phyloP scores from a whole-genome alignment of 208 protist species.

The Wallacemonas rigidus region DNA sequence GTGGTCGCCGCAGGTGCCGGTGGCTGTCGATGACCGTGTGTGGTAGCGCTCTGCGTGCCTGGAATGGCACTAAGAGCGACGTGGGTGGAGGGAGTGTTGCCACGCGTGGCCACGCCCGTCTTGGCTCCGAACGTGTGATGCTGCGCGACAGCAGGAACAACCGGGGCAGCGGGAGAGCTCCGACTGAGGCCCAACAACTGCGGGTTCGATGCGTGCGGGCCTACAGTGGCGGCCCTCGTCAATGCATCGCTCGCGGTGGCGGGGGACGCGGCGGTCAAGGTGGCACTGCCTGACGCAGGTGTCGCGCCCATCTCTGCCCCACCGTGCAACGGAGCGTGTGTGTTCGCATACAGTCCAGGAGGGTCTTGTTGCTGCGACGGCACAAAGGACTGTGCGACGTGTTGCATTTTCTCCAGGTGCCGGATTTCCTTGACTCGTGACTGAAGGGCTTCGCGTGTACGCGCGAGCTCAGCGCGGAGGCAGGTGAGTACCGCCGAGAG shows the following conservation, averaged over 20 bases:
- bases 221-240: no score
- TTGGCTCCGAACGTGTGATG: no score
- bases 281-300: background rate
- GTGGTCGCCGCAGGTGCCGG: no score
- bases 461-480: background rate
- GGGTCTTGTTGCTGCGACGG: background rate
- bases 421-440: background rate
- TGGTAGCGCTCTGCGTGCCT: no score
- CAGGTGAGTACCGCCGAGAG: background rate
- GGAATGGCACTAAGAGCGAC: no score
- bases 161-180: background rate
- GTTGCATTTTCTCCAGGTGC: constrained; percentile 7
- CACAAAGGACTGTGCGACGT: background rate
- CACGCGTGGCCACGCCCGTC: no score
- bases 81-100: no score
- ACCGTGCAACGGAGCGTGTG: no score
- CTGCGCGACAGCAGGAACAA: no score
- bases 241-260: background rate
- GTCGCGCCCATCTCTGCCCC: no score
- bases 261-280: background rate
- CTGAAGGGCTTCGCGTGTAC: background rate
- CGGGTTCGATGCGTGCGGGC: no score
- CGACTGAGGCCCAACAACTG: background rate
- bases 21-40: no score
- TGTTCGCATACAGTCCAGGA: background rate